Base-by-base conservation (phyloP, 768 basidiomycete genomes). In the Gloeostereum incarnatum region DNA sequence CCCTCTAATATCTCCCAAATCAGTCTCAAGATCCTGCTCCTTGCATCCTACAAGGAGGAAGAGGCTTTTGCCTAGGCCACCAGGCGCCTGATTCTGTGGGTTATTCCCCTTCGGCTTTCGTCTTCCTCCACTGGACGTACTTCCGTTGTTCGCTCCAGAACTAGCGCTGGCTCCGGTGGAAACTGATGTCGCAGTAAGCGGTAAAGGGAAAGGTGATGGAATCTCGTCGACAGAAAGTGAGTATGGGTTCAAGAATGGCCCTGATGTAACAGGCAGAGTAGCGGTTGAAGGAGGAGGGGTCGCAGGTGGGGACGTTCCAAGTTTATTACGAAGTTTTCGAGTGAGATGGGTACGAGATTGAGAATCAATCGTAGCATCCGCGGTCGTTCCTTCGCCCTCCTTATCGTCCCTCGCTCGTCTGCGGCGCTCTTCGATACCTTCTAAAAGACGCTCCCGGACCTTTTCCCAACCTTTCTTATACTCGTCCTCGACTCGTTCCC, bases 181-280 rank as follows among this genome's bases (percentile, higher is more conserved):
- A 5, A 32, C 37, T n/a, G 52, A 61, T 2, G 61, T 63, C 27
- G 63, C 55, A n/a, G 78, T 81, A 8, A 89, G 71, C 1, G 82
- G 72, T 7, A 86, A 65, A 0, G 86, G 83, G 65, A 87, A 89
- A 8, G 83, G 84, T 0, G 88, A 90, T 3, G 87, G 84, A 25
- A 91, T 71, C 51, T 90, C 88, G 46, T 91, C 88, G 27, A 89
- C 81, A 3, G 83, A 72, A 32, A 90, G 78, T 4, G 88, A 90
- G 51, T 87, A 83, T 2, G 87, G 87, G 53, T 88, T 90, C 25
- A 74, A 68, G 54, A 85, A 73, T 0, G 78, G 81, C 0, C 77
- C 80, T 2, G 75, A 67, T 1, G 81, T 78, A 48, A 84, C 73
- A 14, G 82, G 75, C 0, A 81, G 67, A 31, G 61, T 62, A 10